Conservation (phyloP, 2,329 filamentous ascomycete species). For the Rhynchosporium agropyri region DNA sequence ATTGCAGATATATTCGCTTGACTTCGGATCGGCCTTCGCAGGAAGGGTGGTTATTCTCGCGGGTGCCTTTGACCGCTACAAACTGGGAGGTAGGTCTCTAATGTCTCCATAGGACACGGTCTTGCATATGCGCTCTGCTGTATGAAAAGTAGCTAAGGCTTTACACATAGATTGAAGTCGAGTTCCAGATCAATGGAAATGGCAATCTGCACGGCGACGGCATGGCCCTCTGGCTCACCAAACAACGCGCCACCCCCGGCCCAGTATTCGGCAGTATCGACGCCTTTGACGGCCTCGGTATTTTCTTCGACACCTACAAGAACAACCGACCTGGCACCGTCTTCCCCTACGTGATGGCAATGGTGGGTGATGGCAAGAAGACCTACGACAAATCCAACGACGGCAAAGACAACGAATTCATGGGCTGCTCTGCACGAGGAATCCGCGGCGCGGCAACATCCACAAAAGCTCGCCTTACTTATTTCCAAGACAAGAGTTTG, state of each 20-base stretch:
- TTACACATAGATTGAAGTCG: constrained; percentile 72
- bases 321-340: constrained; percentile 95
- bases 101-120: background rate
- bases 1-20: constrained; percentile 80
- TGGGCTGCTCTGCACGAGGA: constrained; percentile 91
- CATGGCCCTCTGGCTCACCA: constrained; percentile 97
- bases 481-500: constrained; percentile 94
- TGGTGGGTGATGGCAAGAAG: constrained; percentile 90
- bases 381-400: constrained; percentile 92
- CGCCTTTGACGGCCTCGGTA: constrained; percentile 87
- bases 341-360: constrained; percentile 98
- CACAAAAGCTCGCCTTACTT: constrained; percentile 86
- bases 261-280: constrained; percentile 87
- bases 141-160: constrained; percentile 1
- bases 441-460: constrained; percentile 78
- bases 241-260: constrained; percentile 79
- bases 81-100: constrained; percentile 78
- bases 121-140: background rate
- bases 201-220: constrained; percentile 94
- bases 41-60: constrained; percentile 89
- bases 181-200: constrained; percentile 90
- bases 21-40: constrained; percentile 90
- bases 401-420: constrained; percentile 89
- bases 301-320: constrained; percentile 98
- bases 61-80: constrained; percentile 91